Base-by-base conservation (phyloP, 148 eudicot genomes). In the Rhododendron vialii region DNA sequence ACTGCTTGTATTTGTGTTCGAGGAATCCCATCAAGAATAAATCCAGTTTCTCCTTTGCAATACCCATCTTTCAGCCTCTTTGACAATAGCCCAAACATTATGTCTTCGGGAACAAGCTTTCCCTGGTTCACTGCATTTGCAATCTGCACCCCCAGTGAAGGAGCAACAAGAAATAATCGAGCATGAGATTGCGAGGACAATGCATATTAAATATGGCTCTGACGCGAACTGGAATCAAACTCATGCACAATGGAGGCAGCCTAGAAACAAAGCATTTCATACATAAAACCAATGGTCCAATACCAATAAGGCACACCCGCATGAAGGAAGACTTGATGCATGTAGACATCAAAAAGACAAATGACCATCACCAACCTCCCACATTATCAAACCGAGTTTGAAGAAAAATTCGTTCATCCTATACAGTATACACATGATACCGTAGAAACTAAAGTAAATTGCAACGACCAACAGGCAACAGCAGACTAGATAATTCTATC, bases 21-120 rank as follows among this genome's bases (percentile, higher is more conserved):
- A 69, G 86, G 90, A 81, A 88, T 77, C 61, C 90, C 90, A 17
- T 88, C 86, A 51, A 88, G 80, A 83, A 88, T 86, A 76, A 88
- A 88, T 84, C 90, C 90, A 47, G 78, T 82, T 82, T 88, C 88
- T 48, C 90, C 88, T 83, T 82, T 78, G 43, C 20, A 26, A 18
- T 83, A 55, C 53, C 90, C 90, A 38, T 86, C 86, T 82, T 86
- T 86, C 84, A 88, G 55, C 78, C 88, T 86, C 84, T 86, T 88
- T 22, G 90, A 88, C 84, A 88, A 79, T 15, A 88, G 79, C 76
- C 86, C 90, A 45, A 88, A 88, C 47, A 88, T 86, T 38, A 86
- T 86, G 41, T 85, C 87, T 82, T 88, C 88, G 7, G 90, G 88
- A 79, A 88, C 90, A 53, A 86, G 84, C 45, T 88, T 83, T 24